Evolutionary conservation across 2,329 filamentous ascomycete species (phyloP).

Genomic region (Neofusicoccum parvum): DNA sequence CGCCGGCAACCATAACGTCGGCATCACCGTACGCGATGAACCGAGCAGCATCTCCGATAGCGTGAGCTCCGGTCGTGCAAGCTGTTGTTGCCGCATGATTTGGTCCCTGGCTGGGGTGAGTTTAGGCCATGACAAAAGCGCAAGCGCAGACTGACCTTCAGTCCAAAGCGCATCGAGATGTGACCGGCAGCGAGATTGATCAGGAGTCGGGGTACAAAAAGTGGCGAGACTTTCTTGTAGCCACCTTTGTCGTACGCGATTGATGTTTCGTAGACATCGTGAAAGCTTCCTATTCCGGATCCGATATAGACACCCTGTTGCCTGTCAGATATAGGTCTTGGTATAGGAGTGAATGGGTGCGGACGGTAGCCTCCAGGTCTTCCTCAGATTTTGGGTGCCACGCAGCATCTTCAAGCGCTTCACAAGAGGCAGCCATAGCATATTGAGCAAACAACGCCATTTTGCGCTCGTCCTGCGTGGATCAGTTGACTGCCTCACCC

Average conservation of each 20-base stretch:
- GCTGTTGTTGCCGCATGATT: constrained; percentile 93
- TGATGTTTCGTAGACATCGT: constrained; percentile 85
- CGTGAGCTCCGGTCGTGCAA: constrained; percentile 94
- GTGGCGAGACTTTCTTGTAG: constrained; percentile 87
- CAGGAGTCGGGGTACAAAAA: constrained; percentile 89
- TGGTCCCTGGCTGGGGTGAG: constrained; percentile 60
- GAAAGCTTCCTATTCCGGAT: constrained; percentile 92
- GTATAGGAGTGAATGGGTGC: constrained; percentile 39
- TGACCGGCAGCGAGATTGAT: constrained; percentile 96
- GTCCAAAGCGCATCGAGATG: constrained; percentile 87
- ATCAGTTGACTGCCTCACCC: constrained; percentile 43
- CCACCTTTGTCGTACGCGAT: constrained; percentile 75
- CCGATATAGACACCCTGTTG: constrained; percentile 81
- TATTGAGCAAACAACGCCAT: constrained; percentile 95
- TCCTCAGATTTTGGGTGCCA: constrained; percentile 67
- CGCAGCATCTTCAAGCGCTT: constrained; percentile 80
- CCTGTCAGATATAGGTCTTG: neutral
- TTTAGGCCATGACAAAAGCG: constrained; percentile 35
- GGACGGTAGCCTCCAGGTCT: constrained; percentile 67
- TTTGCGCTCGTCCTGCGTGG: constrained; percentile 65
- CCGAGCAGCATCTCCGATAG: constrained; percentile 89
- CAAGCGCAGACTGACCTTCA: constrained; percentile 53
- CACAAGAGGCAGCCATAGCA: constrained; percentile 80
- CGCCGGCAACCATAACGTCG: constrained; percentile 94
- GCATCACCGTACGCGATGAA: constrained; percentile 92